These are phyloP conservation scores for Paraphaeosphaeria minitans DNA, from an alignment of 2,329 filamentous ascomycete genomes.

Conservation along the genomic window DNA sequence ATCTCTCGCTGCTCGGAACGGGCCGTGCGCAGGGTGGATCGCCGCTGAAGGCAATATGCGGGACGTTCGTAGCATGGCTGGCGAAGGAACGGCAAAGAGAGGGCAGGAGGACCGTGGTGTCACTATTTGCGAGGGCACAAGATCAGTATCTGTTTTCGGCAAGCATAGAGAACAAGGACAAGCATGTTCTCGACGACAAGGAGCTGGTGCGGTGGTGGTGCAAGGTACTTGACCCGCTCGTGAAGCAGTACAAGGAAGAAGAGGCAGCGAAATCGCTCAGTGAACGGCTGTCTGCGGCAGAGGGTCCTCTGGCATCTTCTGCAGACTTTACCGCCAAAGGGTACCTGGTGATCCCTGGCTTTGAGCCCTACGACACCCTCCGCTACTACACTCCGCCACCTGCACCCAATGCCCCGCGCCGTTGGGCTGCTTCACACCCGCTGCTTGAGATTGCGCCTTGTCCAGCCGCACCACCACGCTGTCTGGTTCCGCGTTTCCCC, in stretches of 20 bases:
- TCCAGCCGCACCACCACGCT: slow-evolving; percentile 74
- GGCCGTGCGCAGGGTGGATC: slow-evolving; percentile 59
- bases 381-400: slow-evolving; percentile 69
- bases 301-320: slow-evolving; percentile 1
- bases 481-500: slow-evolving; percentile 86
- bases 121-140: slow-evolving; percentile 89
- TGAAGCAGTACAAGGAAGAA: slow-evolving; percentile 58
- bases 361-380: slow-evolving; percentile 80
- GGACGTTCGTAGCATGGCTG: slow-evolving; percentile 77
- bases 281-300: slow-evolving; percentile 37
- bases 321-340: slow-evolving; percentile 62
- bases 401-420: slow-evolving; percentile 47
- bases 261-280: slow-evolving; percentile 43
- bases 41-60: slow-evolving; percentile 74
- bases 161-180: slow-evolving; percentile 80
- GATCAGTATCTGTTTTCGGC: slow-evolving; percentile 94
- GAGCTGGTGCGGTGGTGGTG: slow-evolving; percentile 97
- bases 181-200: slow-evolving; percentile 90
- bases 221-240: slow-evolving; percentile 77
- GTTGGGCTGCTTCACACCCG: slow-evolving; percentile 68
- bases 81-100: slow-evolving; percentile 68
- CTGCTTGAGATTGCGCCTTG: slow-evolving; percentile 74
- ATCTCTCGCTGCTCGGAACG: slow-evolving; percentile 69
- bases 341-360: slow-evolving; percentile 85
- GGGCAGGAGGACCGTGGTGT: slow-evolving; percentile 74